Base-by-base conservation (phyloP, 768 basidiomycete species). In the Termitomyces sp. region DNA sequence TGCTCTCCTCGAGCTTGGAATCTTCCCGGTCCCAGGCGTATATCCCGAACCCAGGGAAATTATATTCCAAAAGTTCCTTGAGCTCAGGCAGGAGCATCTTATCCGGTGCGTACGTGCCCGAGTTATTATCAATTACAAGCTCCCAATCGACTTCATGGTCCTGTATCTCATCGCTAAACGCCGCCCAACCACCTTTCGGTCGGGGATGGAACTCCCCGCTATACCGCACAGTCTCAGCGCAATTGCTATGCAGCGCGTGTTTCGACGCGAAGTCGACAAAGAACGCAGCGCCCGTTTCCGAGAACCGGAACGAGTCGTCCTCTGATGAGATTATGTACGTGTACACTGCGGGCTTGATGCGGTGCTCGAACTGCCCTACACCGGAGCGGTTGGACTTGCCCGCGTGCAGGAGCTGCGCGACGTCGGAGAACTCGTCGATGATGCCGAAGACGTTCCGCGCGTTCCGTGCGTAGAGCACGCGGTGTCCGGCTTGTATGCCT, bases 191-290 rank as follows among this genome's bases (percentile, higher is more conserved):
- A 52, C 82, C 87, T 54, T 68, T 77, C 22, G 85, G 87, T 22
- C 90, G 78, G 18, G 84, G 85, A 68, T 92, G 90, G 66, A 92
- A 92, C 72, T 92, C 90, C 24, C 90, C 90, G 47, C 80, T 79
- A 65, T 90, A 92, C 50, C 87, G 76, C 58, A 92, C 90, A 16
- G 72, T 69, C 59, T 79, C 75, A 16, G 78, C 77, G 66, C 89
- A 90, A 67, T 90, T 88, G 43, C 85, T 77, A 72, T 93, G 91
- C 67, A 94, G 77, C 5, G 90, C 92, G 66, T 94, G 92, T 71
- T 94, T 94, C 28, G 87, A 88, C 44, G 86, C 87, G 67, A 92
- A 87, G 70, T 92, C 88, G 60, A 92, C 88, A 64, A 91, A 90
- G 72, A 93, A 93, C 35, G 88, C 86, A 12, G 90, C 89, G 16